Evolutionary conservation across 495 filamentous ascomycete genomes (phyloP).

Genomic region (Tuber borchii): DNA sequence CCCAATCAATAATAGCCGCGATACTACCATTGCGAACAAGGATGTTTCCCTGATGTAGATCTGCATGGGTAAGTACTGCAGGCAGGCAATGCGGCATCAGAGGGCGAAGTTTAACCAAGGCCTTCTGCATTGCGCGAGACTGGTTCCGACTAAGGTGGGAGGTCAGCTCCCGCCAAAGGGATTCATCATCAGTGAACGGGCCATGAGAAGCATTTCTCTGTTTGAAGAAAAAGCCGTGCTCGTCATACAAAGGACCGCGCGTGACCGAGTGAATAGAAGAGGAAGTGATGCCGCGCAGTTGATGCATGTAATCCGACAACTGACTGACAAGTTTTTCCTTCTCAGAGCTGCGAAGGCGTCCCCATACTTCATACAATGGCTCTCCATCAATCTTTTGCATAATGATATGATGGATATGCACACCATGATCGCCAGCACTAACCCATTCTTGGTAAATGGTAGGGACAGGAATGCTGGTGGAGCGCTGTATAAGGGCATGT

Average conservation of each 20-base stretch:
- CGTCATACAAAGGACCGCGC: not conserved
- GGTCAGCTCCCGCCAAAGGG: not conserved
- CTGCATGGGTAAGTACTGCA: slow-evolving; percentile 36
- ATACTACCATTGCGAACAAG: slow-evolving; percentile 39
- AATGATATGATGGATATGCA: not conserved
- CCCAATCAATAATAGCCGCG: slow-evolving; percentile 44
- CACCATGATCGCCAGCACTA: not conserved
- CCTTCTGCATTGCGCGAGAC: not conserved
- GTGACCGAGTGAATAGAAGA: not conserved
- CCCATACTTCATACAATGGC: not conserved
- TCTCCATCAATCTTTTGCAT: not conserved
- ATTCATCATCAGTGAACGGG: not conserved
- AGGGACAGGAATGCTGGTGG: not conserved
- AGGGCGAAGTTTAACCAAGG: not conserved
- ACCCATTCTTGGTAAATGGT: not conserved
- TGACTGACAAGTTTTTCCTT: not conserved
- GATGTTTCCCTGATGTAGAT: slow-evolving; percentile 42
- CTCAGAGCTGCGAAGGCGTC: not conserved
- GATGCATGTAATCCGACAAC: not conserved
- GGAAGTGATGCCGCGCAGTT: not conserved
- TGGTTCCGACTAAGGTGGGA: not conserved
- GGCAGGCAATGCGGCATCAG: not conserved
- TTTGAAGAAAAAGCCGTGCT: not conserved
- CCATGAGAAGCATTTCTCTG: not conserved
- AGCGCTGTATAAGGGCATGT: not conserved